Evolutionary conservation across 352 stramenopile species (phyloP).

Genomic region (Globisporangium apiculatum): DNA sequence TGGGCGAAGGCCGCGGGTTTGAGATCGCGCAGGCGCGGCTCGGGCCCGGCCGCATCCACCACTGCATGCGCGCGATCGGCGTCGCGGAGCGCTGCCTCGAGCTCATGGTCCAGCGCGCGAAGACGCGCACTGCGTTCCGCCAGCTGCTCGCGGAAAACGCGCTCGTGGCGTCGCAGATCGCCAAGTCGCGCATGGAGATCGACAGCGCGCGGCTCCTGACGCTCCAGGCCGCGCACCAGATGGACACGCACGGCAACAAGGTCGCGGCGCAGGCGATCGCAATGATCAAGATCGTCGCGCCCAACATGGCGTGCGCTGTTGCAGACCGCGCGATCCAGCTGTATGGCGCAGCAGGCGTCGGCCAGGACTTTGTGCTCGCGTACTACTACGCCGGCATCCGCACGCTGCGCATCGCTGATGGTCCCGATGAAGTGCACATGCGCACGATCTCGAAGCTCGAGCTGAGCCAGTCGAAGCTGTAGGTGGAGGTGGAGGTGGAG

Average conservation of each 20-base stretch:
- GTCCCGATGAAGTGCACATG: conserved; percentile 96
- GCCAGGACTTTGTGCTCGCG: conserved; percentile 91
- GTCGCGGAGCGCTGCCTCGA: conserved; percentile 83
- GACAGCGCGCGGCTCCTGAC: conserved; percentile 83
- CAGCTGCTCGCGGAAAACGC: conserved; percentile 88
- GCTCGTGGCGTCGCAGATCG: conserved; percentile 79
- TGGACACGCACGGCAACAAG: conserved; percentile 82
- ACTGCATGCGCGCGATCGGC: conserved; percentile 96
- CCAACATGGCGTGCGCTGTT: conserved; percentile 84
- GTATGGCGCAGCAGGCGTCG: conserved; percentile 76
- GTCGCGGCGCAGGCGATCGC: conserved; percentile 89
- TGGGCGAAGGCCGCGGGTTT: conserved; percentile 81
- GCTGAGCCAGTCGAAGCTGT: conserved; percentile 53
- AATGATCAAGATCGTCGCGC: conserved; percentile 96
- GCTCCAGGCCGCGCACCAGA: conserved; percentile 86
- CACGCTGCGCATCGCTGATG: conserved; percentile 94
- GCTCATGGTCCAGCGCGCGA: conserved; percentile 82
- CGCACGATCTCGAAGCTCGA: conserved; percentile 92
- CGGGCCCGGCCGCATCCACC: conserved; percentile 95
- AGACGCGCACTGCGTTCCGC: conserved; percentile 93
- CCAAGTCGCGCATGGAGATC: conserved; percentile 72
- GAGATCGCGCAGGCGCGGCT: conserved; percentile 90
- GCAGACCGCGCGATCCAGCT: conserved; percentile 90
- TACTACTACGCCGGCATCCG: conserved; percentile 88
- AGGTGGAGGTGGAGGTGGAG: not conserved